Base-by-base conservation (phyloP, 805 yeast genomes). In the Metschnikowia santaceciliae region DNA sequence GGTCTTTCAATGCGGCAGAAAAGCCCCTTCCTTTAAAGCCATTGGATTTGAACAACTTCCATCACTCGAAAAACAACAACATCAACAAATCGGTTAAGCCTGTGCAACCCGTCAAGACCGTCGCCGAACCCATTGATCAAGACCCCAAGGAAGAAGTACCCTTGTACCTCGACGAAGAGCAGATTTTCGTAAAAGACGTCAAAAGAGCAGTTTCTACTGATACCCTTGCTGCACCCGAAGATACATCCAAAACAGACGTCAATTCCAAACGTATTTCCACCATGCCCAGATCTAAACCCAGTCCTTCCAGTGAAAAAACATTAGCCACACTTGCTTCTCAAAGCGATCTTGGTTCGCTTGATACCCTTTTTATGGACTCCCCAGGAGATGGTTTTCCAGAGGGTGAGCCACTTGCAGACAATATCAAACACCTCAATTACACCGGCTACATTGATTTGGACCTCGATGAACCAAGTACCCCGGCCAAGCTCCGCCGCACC, bases 401-500 rank as follows among this genome's bases (percentile, higher is more conserved):
- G 3, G 7, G 13, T 2, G 42, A 45, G 15, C 35, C 23, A 5
- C 42, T 45, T 13, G 42, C 11, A 13, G 35, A 45, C 26, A 20
- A 42, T 35, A 36, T 39, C 34, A 23, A 32, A 22, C 49, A 48
- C 32, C 48, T 43, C 37, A 46, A 34, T 22, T 48, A 49, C 49
- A 37, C 49, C 23, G 23, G 36, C 22, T 39, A 53, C 42, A 46
- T 46, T 22, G 51, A 45, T n/a, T 30, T 48, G 20, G 54, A 54
- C 23, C 35, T 39, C 15, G 54, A 53, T 2, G 51, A 48, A 42
- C 45, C 52, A 1, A 32, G 42, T 14, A 19, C 26, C 1, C 51
- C 51, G 6, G 32, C 49, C n/a, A 47, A 46, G 37, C 46, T 55
- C 32, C 58, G 45, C 39, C 57, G 60, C 50, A 56, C 59, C 10